Evolutionary conservation across 1,284 basidiomycete genomes (phyloP).

Genomic region (Macrocystidia cucumis): DNA sequence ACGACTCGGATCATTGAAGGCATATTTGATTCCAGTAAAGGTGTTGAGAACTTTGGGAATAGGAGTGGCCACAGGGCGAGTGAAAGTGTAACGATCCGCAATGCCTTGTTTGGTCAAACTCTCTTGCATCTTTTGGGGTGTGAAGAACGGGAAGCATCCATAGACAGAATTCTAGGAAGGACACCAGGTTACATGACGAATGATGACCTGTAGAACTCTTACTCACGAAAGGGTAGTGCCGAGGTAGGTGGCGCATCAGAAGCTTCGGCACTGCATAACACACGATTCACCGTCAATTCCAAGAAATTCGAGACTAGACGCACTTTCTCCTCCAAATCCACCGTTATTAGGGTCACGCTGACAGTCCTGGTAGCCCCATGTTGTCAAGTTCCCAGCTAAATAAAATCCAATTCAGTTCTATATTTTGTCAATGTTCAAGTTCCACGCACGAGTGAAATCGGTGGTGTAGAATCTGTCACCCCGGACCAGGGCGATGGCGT

Average conservation of each 20-base stretch:
- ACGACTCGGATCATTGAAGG: slow-evolving; percentile 28
- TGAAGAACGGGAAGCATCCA: slow-evolving; percentile 48
- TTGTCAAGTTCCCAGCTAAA: slow-evolving; percentile 36
- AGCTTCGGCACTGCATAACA: slow-evolving; percentile 30
- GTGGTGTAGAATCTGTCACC: slow-evolving; percentile 41
- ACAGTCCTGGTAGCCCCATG: slow-evolving; percentile 40
- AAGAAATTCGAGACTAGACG: too few relatives aligned
- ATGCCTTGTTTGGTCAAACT: slow-evolving; percentile 31
- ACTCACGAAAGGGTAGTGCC: slow-evolving; percentile 33
- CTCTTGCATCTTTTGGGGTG: slow-evolving; percentile 34
- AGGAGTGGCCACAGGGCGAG: slow-evolving; percentile 21
- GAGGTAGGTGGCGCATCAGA: slow-evolving; percentile 38
- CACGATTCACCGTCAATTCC: too few relatives aligned
- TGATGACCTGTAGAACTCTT: neutral
- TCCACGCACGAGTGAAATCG: slow-evolving; percentile 35
- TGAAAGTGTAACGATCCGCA: slow-evolving; percentile 34
- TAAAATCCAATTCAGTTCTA: neutral
- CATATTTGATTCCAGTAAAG: slow-evolving; percentile 31
- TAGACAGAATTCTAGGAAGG: slow-evolving; percentile 28
- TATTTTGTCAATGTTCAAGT: neutral
- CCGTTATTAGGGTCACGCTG: slow-evolving; percentile 29
- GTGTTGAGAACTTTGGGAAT: slow-evolving; percentile 33
- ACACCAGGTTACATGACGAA: neutral
- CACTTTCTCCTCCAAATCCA: slow-evolving; percentile 25
- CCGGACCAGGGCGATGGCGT: slow-evolving; percentile 46